A percentile compares a stretch with the other conserved stretches of the same genome.
Conservation (phyloP, 257 asterid species). For the Solanum sejunctum region DNA sequence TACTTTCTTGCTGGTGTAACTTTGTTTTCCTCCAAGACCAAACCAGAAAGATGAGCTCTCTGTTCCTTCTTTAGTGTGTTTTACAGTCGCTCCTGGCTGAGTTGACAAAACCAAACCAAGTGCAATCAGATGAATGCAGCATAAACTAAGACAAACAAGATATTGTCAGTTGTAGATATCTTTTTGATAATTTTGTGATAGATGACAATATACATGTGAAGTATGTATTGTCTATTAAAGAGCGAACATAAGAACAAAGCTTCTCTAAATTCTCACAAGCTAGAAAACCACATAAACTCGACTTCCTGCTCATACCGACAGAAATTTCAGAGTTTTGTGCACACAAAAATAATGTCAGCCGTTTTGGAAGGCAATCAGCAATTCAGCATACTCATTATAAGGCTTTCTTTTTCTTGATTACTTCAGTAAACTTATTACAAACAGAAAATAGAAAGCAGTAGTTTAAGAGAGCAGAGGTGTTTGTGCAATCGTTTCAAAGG, state of each 20-base stretch:
- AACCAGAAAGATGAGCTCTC: conserved; percentile 97
- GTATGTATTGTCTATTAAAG: neutral
- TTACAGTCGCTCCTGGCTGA: conserved; percentile 72
- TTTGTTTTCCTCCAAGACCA: conserved; percentile 91
- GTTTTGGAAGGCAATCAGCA: neutral
- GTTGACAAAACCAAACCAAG: neutral
- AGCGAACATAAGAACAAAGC: neutral
- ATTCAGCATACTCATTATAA: neutral
- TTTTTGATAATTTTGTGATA: neutral
- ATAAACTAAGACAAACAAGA: neutral
- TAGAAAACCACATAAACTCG: neutral
- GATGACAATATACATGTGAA: neutral
- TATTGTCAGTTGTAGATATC: neutral
- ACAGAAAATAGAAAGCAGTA: neutral
- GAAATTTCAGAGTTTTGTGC: neutral
- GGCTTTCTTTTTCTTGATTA: neutral
- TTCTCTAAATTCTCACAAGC: neutral
- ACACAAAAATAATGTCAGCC: neutral
- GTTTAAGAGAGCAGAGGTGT: neutral
- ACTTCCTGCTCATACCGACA: neutral
- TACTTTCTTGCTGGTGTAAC: conserved; percentile 70
- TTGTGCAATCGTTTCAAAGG: neutral
- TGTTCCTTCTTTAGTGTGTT: conserved; percentile 89
- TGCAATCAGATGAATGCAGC: neutral
- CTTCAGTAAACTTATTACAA: neutral